phyloP scores from a whole-genome alignment of 768 basidiomycete genomes.

The Dioszegia crocea region DNA sequence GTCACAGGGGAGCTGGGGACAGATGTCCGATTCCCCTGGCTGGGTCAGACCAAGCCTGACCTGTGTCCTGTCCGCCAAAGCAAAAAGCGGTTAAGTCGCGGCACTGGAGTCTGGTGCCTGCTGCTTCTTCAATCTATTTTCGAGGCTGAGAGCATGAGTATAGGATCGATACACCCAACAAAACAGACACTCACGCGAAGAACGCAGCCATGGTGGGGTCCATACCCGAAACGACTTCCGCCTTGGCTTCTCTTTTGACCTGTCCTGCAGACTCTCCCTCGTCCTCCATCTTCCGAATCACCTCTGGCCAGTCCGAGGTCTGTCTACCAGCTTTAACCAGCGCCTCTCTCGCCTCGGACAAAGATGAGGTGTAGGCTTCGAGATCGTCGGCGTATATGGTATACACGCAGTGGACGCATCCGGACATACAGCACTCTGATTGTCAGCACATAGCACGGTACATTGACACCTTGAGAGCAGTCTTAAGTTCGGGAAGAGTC shows the following conservation, averaged over 20 bases:
- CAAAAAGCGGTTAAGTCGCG: no score
- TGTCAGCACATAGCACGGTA: no score
- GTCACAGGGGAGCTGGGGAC: no score
- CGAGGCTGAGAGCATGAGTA: conserved; percentile 22
- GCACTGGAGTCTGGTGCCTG: not conserved
- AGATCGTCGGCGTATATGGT: conserved; percentile 77
- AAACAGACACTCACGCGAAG: conserved; percentile 54
- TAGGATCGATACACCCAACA: not conserved
- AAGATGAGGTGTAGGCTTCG: conserved; percentile 59
- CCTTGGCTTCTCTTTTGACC: conserved; percentile 26
- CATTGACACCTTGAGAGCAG: no score
- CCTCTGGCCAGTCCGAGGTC: conserved; percentile 63
- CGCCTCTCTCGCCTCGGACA: conserved; percentile 56
- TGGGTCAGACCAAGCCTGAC: no score
- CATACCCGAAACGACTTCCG: conserved; percentile 23
- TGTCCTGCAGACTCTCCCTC: conserved; percentile 2
- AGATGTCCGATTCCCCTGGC: no score
- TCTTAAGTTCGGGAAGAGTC: conserved; percentile 11
- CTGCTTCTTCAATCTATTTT: conserved; percentile 39
- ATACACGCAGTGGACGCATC: conserved; percentile 87
- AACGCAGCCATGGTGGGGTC: conserved; percentile 61
- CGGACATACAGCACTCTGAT: conserved; percentile 90
- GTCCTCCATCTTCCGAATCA: conserved; percentile 50
- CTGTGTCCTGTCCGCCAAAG: no score
- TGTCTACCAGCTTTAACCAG: conserved; percentile 58